Percentiles rank a stretch among this genome's conserved stretches.
Evolutionary conservation across 345 rosid species (phyloP).

Genomic region (Clausena lansium): DNA sequence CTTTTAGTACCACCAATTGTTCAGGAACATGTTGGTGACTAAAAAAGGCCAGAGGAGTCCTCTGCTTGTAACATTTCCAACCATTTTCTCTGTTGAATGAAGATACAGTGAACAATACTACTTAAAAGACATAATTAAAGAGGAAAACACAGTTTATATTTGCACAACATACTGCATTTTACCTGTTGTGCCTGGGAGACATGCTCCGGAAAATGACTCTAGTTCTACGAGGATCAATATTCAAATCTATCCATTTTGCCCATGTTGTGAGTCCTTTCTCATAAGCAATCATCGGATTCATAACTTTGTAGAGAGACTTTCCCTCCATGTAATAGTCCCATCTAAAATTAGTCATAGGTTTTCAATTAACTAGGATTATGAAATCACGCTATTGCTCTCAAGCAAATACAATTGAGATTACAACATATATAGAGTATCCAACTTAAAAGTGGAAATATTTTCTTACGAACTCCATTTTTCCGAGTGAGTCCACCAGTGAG

Average conservation of each 20-base stretch:
- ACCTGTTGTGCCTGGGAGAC: conserved; percentile 77
- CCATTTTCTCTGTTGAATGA: conserved; percentile 63
- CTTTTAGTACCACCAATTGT: conserved; percentile 58
- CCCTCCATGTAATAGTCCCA: conserved; percentile 80
- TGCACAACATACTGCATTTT: neutral
- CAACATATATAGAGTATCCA: neutral
- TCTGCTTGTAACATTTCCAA: conserved; percentile 83
- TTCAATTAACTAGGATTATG: neutral
- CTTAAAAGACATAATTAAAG: neutral
- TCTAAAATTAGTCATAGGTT: conserved; percentile 28
- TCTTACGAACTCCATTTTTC: conserved; percentile 68
- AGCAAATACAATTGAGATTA: neutral
- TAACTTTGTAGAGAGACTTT: conserved; percentile 30
- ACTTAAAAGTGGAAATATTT: neutral
- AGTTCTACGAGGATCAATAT: conserved; percentile 52
- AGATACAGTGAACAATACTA: neutral
- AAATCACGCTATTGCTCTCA: neutral
- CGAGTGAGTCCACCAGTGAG: conserved; percentile 99
- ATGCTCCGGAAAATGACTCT: conserved; percentile 66
- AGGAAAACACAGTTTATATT: neutral
- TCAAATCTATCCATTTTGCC: conserved; percentile 70
- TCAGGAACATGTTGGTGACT: conserved; percentile 70
- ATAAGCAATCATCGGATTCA: conserved; percentile 75
- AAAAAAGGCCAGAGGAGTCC: conserved; percentile 51
- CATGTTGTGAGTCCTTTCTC: conserved; percentile 67